Evolutionary conservation across 106 monocot species (phyloP).

Genomic region (Chionographis japonica): DNA sequence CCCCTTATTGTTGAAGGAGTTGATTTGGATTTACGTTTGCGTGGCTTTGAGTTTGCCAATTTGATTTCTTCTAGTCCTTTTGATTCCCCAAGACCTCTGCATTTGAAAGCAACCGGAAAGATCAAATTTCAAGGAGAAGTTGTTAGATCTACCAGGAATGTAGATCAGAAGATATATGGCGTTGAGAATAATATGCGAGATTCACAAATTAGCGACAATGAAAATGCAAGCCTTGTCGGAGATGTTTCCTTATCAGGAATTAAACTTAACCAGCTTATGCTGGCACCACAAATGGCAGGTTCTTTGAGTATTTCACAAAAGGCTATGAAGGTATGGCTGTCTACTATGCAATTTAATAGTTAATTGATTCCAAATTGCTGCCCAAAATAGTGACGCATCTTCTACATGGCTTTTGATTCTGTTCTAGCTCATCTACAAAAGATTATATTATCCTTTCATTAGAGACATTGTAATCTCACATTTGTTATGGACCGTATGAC

Average conservation of each 20-base stretch:
- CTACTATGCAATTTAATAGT: not conserved
- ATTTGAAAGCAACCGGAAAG: slow-evolving; percentile 87
- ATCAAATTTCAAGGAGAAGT: slow-evolving; percentile 91
- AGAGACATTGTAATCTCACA: too few relatives aligned
- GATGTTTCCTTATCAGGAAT: slow-evolving; percentile 88
- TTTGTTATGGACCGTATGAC: too few relatives aligned
- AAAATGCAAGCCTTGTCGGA: slow-evolving; percentile 56
- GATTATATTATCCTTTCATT: too few relatives aligned
- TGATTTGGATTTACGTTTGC: slow-evolving; percentile 86
- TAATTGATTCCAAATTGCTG: not conserved
- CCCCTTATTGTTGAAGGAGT: slow-evolving; percentile 73
- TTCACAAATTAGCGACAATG: slow-evolving; percentile 15
- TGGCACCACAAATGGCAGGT: slow-evolving; percentile 88
- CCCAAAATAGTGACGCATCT: not conserved
- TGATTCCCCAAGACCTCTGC: slow-evolving; percentile 75
- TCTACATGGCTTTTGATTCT: too few relatives aligned
- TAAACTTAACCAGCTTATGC: slow-evolving; percentile 86
- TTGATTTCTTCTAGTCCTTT: slow-evolving; percentile 68
- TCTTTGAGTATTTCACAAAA: slow-evolving; percentile 65
- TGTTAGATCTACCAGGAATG: slow-evolving; percentile 18
- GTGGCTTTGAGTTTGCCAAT: slow-evolving; percentile 87
- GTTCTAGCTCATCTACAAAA: too few relatives aligned
- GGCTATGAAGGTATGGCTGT: slow-evolving; percentile 54
- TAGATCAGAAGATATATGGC: slow-evolving; percentile 24
- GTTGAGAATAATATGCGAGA: slow-evolving; percentile 8